Percentiles rank a stretch among this genome's conserved stretches.
Evolutionary conservation across 2,329 filamentous ascomycete genomes (phyloP).

Genomic region (Diaporthe ilicicola): DNA sequence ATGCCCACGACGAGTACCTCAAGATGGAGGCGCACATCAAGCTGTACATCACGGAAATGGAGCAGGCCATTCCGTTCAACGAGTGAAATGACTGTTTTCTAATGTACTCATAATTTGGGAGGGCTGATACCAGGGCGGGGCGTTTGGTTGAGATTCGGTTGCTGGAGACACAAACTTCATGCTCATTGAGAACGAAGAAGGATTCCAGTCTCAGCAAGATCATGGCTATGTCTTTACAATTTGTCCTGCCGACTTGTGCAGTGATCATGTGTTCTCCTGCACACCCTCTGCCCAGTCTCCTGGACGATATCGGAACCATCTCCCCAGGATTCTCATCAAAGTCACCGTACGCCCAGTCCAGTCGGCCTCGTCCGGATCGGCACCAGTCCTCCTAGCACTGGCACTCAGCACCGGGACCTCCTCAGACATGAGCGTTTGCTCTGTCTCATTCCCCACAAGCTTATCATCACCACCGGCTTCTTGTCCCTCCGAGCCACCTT

Average conservation of each 20-base stretch:
- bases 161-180: not conserved
- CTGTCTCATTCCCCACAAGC: conserved; percentile 36
- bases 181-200: conserved; percentile 26
- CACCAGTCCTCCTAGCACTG: conserved; percentile 52
- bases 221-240: not conserved
- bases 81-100: conserved; percentile 24
- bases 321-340: conserved; percentile 63
- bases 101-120: conserved; percentile 40
- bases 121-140: conserved; percentile 33
- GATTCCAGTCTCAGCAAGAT: not conserved
- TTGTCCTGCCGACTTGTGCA: not conserved
- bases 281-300: conserved; percentile 45
- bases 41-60: conserved; percentile 98
- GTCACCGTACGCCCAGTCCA: conserved; percentile 69
- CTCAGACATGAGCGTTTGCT: conserved; percentile 49
- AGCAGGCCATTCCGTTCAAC: conserved; percentile 73
- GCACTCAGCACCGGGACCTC: conserved; percentile 70
- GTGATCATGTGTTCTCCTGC: not conserved
- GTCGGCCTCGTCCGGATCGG: conserved; percentile 55
- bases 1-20: conserved; percentile 91
- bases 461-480: not conserved
- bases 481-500: conserved; percentile 32
- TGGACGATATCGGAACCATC: conserved; percentile 70
- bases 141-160: conserved; percentile 25
- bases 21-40: conserved; percentile 98